Percentiles rank a stretch among this genome's conserved stretches.
phyloP scores from a whole-genome alignment of 225 moss, liverwort and hornwort genomes.

The Marchantia paleacea region DNA sequence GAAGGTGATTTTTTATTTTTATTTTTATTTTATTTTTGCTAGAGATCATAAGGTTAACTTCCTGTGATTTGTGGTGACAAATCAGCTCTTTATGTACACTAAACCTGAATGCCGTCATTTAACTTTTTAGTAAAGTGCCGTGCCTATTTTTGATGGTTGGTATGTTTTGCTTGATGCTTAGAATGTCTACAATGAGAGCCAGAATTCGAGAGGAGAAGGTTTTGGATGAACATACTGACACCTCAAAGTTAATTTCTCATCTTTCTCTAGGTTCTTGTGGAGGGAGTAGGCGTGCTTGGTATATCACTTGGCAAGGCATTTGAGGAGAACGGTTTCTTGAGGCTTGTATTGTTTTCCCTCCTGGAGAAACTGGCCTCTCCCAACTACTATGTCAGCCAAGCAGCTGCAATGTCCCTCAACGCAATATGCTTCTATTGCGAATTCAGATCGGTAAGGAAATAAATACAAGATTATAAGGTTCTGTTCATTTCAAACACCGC shows the following conservation, averaged over 20 bases:
- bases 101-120: no score
- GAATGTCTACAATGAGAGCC: not conserved
- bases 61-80: not conserved
- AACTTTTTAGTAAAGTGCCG: not conserved
- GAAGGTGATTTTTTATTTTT: constrained; percentile 46
- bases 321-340: constrained; percentile 72
- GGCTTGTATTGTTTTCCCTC: constrained; percentile 74
- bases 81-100: no score
- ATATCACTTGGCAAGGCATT: constrained; percentile 67
- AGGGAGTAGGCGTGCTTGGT: constrained; percentile 83
- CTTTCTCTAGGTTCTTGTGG: constrained; percentile 69
- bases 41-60: not conserved
- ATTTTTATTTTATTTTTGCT: not conserved
- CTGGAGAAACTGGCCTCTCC: constrained; percentile 83
- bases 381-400: constrained; percentile 55
- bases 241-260: not conserved
- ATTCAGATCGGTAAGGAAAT: constrained; percentile 65
- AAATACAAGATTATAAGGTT: no score
- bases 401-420: constrained; percentile 73
- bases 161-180: not conserved
- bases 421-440: constrained; percentile 67
- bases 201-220: not conserved
- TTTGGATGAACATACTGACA: not conserved
- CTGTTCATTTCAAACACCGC: no score
- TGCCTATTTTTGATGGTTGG: not conserved